A percentile compares a stretch with the other conserved stretches of the same genome.
Conservation (phyloP, 352 stramenopile genomes). For the Phytopythium ostracodes region DNA sequence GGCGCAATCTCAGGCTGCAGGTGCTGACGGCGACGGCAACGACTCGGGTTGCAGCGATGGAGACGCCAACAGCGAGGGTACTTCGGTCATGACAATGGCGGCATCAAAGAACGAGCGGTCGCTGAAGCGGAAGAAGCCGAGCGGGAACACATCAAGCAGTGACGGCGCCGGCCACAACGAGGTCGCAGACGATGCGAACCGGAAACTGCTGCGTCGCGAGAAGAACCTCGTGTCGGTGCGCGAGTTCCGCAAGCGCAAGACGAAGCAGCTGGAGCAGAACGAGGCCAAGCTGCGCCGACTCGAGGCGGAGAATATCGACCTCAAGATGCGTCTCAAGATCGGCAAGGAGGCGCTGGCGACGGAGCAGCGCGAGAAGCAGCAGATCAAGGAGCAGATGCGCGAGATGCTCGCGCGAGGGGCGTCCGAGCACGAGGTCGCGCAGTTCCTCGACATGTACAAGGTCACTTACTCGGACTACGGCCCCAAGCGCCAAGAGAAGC, state of each 20-base stretch:
- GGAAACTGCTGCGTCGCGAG: slow-evolving; percentile 61
- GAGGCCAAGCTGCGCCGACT: slow-evolving; percentile 53
- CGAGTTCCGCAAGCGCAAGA: slow-evolving; percentile 76
- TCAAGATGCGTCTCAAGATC: slow-evolving; percentile 81
- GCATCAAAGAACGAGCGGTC: not conserved
- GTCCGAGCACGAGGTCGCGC: slow-evolving; percentile 65
- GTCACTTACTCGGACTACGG: slow-evolving; percentile 80
- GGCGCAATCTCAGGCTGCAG: not conserved
- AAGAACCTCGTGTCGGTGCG: slow-evolving; percentile 73
- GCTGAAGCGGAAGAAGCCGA: slow-evolving; percentile 5
- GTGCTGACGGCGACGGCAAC: not conserved
- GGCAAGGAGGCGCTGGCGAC: slow-evolving; percentile 71
- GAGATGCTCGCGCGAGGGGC: slow-evolving; percentile 69
- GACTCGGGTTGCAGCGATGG: not conserved
- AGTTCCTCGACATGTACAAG: slow-evolving; percentile 83
- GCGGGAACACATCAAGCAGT: slow-evolving; percentile 1
- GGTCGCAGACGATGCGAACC: slow-evolving; percentile 19
- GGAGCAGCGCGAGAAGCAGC: slow-evolving; percentile 70
- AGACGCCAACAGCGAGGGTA: not conserved
- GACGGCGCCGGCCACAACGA: not conserved
- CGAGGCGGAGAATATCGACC: slow-evolving; percentile 72
- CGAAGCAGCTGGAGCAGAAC: slow-evolving; percentile 71
- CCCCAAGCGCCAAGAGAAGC: slow-evolving; percentile 62
- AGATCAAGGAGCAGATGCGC: slow-evolving; percentile 79
- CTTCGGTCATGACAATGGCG: not conserved